Evolutionary conservation across 306 rosid genomes (phyloP), one percentile per base, ranked within the genome.

Genomic region (Senna tora): DNA sequence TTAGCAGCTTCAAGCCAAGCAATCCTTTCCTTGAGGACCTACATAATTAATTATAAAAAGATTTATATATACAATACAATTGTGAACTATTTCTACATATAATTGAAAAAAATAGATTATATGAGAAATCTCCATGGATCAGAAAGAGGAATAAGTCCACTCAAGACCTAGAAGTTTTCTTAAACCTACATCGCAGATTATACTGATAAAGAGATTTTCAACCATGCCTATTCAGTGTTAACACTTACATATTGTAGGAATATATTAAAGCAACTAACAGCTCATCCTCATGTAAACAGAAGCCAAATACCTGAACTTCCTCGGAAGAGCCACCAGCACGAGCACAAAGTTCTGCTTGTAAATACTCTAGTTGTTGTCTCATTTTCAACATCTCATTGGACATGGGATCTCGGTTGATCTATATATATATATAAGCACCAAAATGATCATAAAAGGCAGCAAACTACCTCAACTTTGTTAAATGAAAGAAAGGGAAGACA

Each of bases 361-460:
- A 87, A 83, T 43, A 88, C 84, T 92, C 97, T 78, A 95, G 83
- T 73, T 89, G 92, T 75, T 95, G 99, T 77, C 97, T 88, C 99
- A 95, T 95, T 88, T 95, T 95, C 75, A 90, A 80, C 97, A 95
- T 92, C 85, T 95, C 99, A 69, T 54, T 92, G 67, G 99, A 89
- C 93, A 92, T 89, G 82, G 99, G 97, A 71, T 95, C 99, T 92
- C 99, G 85, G 43, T 95, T 95, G 64, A 95, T 82, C 99, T 95
- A n/a, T n/a, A n/a, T n/a, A n/a, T n/a, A n/a, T n/a, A n/a, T n/a
- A n/a, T n/a, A n/a, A n/a, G n/a, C n/a, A n/a, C n/a, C n/a, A n/a
- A n/a, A n/a, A n/a, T n/a, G n/a, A n/a, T n/a, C 51, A 57, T n/a
- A 51, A 79, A 61, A 5, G 67, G 49, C 47, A 81, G 39, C 34